Evolutionary conservation across 371 early-diverging fungal genomes (phyloP), one percentile per base, ranked within the genome.

Genomic region (Polyrhizophydium stewartii): DNA sequence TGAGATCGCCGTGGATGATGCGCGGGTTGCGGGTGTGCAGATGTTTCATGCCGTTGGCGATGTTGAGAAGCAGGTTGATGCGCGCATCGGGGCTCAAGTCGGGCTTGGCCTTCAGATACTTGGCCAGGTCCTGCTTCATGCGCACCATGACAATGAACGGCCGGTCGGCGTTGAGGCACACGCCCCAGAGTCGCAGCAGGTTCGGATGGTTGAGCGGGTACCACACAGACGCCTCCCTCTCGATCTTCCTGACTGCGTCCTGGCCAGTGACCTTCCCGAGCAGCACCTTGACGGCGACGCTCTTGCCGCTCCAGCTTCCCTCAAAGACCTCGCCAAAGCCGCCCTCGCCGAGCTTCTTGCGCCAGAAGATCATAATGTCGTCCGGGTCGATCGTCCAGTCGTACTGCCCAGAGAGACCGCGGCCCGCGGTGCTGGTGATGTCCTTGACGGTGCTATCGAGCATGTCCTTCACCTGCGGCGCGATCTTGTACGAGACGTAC

Each of bases 1-100:
- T 50, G 51, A 50, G 24, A 50, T 50, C 51, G 51, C 51, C 51
- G 31, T 50, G 51, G n/a, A 50, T 50, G 31, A 31, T 25, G n/a
- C n/a, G n/a, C n/a, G n/a, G n/a, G 12, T 24, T 16, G 12, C 16
- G 12, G 12, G 9, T 25, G 25, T 50, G 51, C 51, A 50, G 51
- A 50, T 50, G n/a, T n/a, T 50, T 50, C 31, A 50, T 27, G 27
- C 51, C 51, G 16, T 25, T 12, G 31, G 51, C 51, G 16, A 50
- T 50, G 9, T n/a, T n/a, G n/a, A 50, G 24, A 25, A 50, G 9
- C 9, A 50, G n/a, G 12, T 31, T 10, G n/a, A 25, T 50, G 31
- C 51, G 51, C 16, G 31, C 25, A 16, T 25, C 51, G n/a, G n/a
- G 9, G n/a, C 25, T 25, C 27, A 31, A 9, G 25, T 24, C 31